phyloP scores from a whole-genome alignment of 768 basidiomycete species.

The Trametes cinnabarina region DNA sequence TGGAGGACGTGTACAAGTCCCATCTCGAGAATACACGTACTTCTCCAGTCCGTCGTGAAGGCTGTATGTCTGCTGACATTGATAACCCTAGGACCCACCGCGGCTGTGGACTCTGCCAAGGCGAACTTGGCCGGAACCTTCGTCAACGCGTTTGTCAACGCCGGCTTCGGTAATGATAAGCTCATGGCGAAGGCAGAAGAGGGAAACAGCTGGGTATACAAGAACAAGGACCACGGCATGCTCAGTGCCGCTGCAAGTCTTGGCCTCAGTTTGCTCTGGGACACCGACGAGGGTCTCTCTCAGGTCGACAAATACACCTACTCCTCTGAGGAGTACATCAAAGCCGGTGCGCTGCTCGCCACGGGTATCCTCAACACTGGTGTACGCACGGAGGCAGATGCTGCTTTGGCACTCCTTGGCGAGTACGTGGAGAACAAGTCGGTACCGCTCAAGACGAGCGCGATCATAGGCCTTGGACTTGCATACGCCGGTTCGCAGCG shows the following conservation, averaged over 20 bases:
- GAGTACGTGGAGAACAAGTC: slow-evolving; percentile 90
- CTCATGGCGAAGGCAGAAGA: slow-evolving; percentile 96
- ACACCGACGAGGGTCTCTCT: slow-evolving; percentile 88
- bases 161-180: slow-evolving; percentile 98
- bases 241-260: slow-evolving; percentile 94
- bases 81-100: slow-evolving; percentile 50
- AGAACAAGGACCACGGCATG: slow-evolving; percentile 99
- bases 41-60: background rate
- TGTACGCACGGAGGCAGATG: slow-evolving; percentile 90
- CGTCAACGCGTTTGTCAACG: slow-evolving; percentile 98
- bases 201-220: slow-evolving; percentile 98
- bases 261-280: slow-evolving; percentile 92
- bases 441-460: slow-evolving; percentile 76
- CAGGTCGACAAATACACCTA: slow-evolving; percentile 99
- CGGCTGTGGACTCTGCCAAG: slow-evolving; percentile 86
- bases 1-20: slow-evolving; percentile 97
- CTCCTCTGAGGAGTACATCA: slow-evolving; percentile 94
- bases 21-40: slow-evolving; percentile 88
- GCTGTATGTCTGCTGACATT: background rate
- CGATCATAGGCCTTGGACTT: slow-evolving; percentile 90
- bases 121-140: slow-evolving; percentile 96
- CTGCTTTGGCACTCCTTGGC: slow-evolving; percentile 84
- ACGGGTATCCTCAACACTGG: slow-evolving; percentile 90
- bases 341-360: slow-evolving; percentile 93
- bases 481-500: slow-evolving; percentile 95